Conservation (phyloP, 179 eudicot genomes). For the Actinidia chinensis region DNA sequence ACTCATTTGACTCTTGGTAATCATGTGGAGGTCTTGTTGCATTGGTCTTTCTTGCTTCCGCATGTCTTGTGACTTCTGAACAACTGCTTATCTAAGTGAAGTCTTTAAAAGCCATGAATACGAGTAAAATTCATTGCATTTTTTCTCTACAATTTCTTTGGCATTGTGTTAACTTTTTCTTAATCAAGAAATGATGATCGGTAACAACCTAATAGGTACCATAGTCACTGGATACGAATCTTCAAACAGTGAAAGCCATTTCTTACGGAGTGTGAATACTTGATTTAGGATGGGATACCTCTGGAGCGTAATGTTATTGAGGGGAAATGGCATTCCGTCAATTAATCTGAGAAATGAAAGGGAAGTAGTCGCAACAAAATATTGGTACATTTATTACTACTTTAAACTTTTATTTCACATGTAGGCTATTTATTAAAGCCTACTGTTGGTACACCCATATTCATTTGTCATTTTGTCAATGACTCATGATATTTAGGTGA, state of each 20-base stretch:
- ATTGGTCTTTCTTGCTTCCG: no score
- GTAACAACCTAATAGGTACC: constrained; percentile 51
- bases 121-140: no score
- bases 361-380: constrained; percentile 56
- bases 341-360: constrained; percentile 74
- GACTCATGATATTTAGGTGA: constrained; percentile 51
- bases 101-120: no score
- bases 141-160: no score
- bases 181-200: neutral
- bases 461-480: neutral
- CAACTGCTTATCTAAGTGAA: no score
- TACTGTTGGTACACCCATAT: neutral
- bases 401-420: neutral
- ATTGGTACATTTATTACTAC: constrained; percentile 38
- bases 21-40: no score
- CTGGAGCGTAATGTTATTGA: constrained; percentile 66
- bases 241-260: constrained; percentile 95
- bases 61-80: no score
- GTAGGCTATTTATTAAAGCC: no score
- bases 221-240: constrained; percentile 96
- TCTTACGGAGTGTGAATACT: constrained; percentile 86
- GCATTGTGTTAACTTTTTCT: neutral
- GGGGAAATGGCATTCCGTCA: constrained; percentile 73
- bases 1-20: no score
- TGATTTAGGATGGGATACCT: constrained; percentile 45